A percentile compares a stretch with the other conserved stretches of the same genome.
These are phyloP conservation scores for Ephemerocybe angulata DNA, from an alignment of 768 basidiomycete species.

Conservation along the genomic window DNA sequence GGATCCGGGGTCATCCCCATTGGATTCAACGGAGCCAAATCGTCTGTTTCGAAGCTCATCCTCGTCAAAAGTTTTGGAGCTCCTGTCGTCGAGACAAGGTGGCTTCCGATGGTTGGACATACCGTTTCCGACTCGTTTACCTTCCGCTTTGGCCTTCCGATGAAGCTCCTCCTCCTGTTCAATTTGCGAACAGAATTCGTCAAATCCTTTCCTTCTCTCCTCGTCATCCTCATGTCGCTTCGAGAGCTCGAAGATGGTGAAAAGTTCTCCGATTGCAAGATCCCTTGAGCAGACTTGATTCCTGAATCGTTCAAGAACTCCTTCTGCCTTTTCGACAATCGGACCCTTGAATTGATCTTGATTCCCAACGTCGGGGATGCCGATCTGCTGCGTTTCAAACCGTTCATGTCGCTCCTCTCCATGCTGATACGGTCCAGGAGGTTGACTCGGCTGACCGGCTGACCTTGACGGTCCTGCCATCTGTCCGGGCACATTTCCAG, in stretches of 20 bases:
- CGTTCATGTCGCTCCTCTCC: neutral
- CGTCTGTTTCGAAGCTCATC: neutral
- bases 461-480: neutral
- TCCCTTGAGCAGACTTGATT: neutral
- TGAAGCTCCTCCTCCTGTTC: neutral
- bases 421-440: neutral
- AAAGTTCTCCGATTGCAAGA: neutral
- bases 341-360: neutral
- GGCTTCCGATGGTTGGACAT: neutral
- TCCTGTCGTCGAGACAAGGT: neutral
- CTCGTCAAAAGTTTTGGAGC: neutral
- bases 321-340: neutral
- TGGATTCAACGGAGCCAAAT: neutral
- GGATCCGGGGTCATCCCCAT: neutral
- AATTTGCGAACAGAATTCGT: neutral
- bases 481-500: neutral
- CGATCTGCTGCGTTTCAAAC: neutral
- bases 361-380: neutral
- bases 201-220: neutral
- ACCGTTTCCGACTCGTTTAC: neutral
- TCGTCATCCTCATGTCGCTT: neutral
- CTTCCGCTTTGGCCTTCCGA: too few species aligned
- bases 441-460: neutral
- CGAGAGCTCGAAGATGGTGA: neutral
- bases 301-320: neutral